A percentile compares a stretch with the other conserved stretches of the same genome.
Conservation (phyloP, 2,329 filamentous ascomycete genomes). For the Colletotrichum lindemuthianum region DNA sequence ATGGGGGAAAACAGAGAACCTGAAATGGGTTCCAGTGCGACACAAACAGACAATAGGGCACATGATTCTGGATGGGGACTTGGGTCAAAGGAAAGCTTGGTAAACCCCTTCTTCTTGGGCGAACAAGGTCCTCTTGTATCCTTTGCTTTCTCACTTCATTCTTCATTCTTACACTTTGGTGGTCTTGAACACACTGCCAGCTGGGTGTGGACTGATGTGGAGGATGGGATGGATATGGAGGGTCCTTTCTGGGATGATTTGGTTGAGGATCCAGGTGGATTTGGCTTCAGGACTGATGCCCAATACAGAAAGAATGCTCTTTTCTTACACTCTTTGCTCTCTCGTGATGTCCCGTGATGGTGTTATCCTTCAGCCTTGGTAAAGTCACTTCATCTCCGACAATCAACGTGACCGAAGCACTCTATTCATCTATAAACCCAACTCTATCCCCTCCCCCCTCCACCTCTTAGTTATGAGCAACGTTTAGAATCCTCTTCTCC, state of each 20-base stretch:
- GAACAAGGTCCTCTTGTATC: not conserved
- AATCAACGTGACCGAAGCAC: not conserved
- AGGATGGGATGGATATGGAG: slow-evolving; percentile 6
- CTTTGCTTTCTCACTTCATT: not conserved
- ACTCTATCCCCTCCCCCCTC: not conserved
- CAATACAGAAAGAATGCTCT: slow-evolving; percentile 7
- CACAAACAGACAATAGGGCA: not conserved
- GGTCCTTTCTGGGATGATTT: slow-evolving; percentile 1
- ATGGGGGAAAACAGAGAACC: too few species aligned
- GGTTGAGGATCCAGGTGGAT: slow-evolving; percentile 18
- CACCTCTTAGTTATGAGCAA: slow-evolving; percentile 42
- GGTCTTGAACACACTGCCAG: not conserved
- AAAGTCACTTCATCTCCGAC: not conserved
- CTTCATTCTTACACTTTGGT: slow-evolving; percentile 7
- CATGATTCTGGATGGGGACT: not conserved
- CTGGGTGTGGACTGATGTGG: not conserved
- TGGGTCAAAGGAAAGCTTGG: slow-evolving; percentile 13
- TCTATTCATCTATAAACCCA: slow-evolving; percentile 15
- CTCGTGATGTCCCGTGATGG: not conserved
- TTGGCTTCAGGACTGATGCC: slow-evolving; percentile 16
- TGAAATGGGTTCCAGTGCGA: not conserved
- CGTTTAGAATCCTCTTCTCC: slow-evolving; percentile 72
- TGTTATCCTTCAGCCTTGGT: not conserved
- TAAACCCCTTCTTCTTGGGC: slow-evolving; percentile 5
- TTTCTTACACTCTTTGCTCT: not conserved